These are phyloP conservation scores for Obelidium mucronatum DNA, from an alignment of 192 early-diverging fungal species.

Conservation along the genomic window DNA sequence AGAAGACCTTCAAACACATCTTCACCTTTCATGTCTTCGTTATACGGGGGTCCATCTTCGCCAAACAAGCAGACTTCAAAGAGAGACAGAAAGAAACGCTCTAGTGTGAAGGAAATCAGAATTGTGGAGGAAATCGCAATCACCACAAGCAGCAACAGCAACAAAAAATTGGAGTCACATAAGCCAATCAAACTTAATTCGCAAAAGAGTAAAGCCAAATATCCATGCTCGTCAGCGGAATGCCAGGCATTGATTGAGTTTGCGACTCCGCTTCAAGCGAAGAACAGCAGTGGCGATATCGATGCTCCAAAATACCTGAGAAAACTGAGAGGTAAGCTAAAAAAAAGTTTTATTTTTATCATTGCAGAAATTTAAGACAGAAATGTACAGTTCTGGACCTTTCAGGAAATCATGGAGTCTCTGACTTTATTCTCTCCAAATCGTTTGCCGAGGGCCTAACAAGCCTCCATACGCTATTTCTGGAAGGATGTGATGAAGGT, in stretches of 20 bases:
- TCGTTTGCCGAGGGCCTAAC: conserved; percentile 31
- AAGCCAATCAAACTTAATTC: background rate
- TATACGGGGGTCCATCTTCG: conserved; percentile 8
- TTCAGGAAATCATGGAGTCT: conserved; percentile 49
- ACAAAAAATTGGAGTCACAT: background rate
- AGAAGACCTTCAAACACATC: background rate
- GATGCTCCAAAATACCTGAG: background rate
- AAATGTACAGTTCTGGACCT: conserved; percentile 43
- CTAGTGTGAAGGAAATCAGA: background rate
- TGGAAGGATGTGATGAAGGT: conserved; percentile 44
- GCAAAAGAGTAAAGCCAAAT: conserved; percentile 22
- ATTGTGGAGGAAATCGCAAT: no score
- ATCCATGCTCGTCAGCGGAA: conserved; percentile 48
- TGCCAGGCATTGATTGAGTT: conserved; percentile 40
- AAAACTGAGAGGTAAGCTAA: conserved; percentile 22
- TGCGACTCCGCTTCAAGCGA: background rate
- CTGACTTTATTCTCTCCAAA: conserved; percentile 42
- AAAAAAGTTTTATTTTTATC: conserved; percentile 5
- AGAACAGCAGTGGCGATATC: no score
- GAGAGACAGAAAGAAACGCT: no score
- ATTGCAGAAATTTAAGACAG: background rate
- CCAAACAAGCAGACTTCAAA: no score
- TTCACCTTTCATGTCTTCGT: conserved; percentile 23
- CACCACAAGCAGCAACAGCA: no score
- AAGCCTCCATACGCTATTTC: conserved; percentile 50